A percentile compares a stretch with the other conserved stretches of the same genome.
These are phyloP conservation scores for Apiospora kogelbergensis DNA, from an alignment of 2,329 filamentous ascomycete genomes.

Conservation along the genomic window DNA sequence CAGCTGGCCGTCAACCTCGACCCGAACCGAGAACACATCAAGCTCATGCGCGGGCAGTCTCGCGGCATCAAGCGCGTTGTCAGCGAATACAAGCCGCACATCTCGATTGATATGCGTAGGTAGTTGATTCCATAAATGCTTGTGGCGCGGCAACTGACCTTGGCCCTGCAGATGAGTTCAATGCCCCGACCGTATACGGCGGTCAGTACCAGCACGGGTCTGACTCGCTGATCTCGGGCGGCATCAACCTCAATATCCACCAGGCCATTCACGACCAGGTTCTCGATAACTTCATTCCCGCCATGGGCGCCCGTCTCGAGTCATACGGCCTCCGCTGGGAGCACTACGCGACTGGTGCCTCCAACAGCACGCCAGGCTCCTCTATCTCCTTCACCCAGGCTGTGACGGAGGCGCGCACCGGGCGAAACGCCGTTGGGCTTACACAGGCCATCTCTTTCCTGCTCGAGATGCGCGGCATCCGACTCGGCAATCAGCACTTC, in stretches of 20 bases:
- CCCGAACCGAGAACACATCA: slow-evolving; percentile 30
- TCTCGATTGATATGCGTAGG: slow-evolving; percentile 30
- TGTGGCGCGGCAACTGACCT: neutral
- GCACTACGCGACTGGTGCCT: slow-evolving; percentile 29
- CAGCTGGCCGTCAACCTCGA: slow-evolving; percentile 26
- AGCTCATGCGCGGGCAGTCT: slow-evolving; percentile 29
- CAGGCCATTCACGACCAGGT: slow-evolving; percentile 28
- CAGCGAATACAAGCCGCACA: slow-evolving; percentile 29
- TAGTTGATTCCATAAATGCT: too few relatives aligned
- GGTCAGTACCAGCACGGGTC: slow-evolving; percentile 30
- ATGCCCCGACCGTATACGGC: slow-evolving; percentile 23
- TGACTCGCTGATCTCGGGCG: slow-evolving; percentile 29
- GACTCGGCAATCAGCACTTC: slow-evolving; percentile 28
- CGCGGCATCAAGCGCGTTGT: slow-evolving; percentile 29
- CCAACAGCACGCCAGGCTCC: slow-evolving; percentile 3
- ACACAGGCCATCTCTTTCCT: slow-evolving; percentile 26
- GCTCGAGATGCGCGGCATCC: slow-evolving; percentile 26
- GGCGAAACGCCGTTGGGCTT: slow-evolving; percentile 24
- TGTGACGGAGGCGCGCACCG: slow-evolving; percentile 25
- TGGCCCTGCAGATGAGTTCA: slow-evolving; percentile 26
- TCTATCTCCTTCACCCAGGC: slow-evolving; percentile 24
- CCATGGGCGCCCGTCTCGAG: slow-evolving; percentile 26
- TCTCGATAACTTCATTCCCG: slow-evolving; percentile 26
- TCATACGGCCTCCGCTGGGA: slow-evolving; percentile 32
- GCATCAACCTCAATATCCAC: slow-evolving; percentile 31